These are phyloP conservation scores for Ceratocystiopsis minuta DNA, from an alignment of 2,329 filamentous ascomycete genomes.

Conservation along the genomic window DNA sequence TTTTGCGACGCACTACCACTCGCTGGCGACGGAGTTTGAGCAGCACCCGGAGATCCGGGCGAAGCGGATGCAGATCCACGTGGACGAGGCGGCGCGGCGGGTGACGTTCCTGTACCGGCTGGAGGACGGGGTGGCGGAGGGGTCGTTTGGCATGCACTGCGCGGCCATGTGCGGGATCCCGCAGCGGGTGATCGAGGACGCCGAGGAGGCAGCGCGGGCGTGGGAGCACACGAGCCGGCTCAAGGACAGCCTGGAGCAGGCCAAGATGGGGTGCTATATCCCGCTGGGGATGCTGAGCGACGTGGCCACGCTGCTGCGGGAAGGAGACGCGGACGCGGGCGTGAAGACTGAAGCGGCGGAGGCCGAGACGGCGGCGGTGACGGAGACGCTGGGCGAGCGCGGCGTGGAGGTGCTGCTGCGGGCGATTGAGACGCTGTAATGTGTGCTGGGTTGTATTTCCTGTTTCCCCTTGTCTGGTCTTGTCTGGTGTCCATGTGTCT, in stretches of 20 bases:
- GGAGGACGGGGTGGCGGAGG: conserved; percentile 83
- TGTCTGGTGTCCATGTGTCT: too few species aligned
- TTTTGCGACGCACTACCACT: conserved; percentile 97
- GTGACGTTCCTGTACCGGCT: conserved; percentile 95
- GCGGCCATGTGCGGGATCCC: conserved; percentile 96
- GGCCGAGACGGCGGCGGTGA: conserved; percentile 22
- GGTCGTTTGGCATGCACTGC: conserved; percentile 97
- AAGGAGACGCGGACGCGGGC: too few species aligned
- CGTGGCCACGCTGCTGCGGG: conserved; percentile 55
- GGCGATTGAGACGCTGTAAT: conserved; percentile 39
- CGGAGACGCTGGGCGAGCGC: conserved; percentile 25
- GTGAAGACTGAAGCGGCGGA: too few species aligned
- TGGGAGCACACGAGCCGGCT: conserved; percentile 92
- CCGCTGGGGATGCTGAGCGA: conserved; percentile 79
- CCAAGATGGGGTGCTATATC: conserved; percentile 62
- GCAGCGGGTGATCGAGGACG: conserved; percentile 60
- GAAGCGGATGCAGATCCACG: conserved; percentile 84
- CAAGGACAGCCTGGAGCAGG: conserved; percentile 72
- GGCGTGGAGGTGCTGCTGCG: conserved; percentile 41
- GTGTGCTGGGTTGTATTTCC: not conserved
- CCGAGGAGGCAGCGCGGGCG: conserved; percentile 72
- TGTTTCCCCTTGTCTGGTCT: not conserved
- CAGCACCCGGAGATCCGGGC: conserved; percentile 73
- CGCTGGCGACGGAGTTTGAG: conserved; percentile 76
- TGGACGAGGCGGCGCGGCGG: conserved; percentile 66